Evolutionary conservation across 192 early-diverging fungal species (phyloP), one percentile per base, ranked within the genome.

Genomic region (Coemansia sp.): DNA sequence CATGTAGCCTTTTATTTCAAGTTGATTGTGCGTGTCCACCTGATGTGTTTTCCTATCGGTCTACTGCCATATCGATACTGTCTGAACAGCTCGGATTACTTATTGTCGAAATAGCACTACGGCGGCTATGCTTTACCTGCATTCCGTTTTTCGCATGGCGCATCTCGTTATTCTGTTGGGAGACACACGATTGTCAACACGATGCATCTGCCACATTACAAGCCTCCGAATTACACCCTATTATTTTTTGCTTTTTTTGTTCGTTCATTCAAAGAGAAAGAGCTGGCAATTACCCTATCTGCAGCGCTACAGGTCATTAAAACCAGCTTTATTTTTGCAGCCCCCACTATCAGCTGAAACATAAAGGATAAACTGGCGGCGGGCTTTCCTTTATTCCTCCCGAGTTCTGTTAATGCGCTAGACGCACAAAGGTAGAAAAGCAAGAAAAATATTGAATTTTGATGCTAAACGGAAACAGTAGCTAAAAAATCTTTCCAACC

Each of bases 131-230:
- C 7, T 54, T 22, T 54, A 29, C 20, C 5, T 54, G 22, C 28
- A 22, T 22, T 54, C 51, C 7, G 20, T 16, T 54, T 22, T 22
- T 54, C 3, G 18, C 12, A 30, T 33, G 56, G 56, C 56, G 56
- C 28, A 29, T 22, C 28, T 54, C 22, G 42, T 22, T 56, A 16
- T 56, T 56, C 5, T 55, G 42, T 45, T 45, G 42, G 42, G 42
- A 45, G 17, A 12, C 14, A 45, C 0, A 45, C 42, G 42, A 45
- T 45, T 54, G 28, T 54, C 42, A 16, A 45, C 0, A 12, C 25
- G 16, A 4, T 10, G 18, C 32, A 59, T 28, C 16, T 59, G 57
- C 57, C 57, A 40, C 36, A 59, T 40, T 59, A 12, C 36, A 59
- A 59, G 57, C 57, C 57, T 42, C 57, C 11, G 25, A 29, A 29